Evolutionary conservation across 495 filamentous ascomycete genomes (phyloP), one percentile per base, ranked within the genome.

Genomic region (Aspergillus kassunensis): DNA sequence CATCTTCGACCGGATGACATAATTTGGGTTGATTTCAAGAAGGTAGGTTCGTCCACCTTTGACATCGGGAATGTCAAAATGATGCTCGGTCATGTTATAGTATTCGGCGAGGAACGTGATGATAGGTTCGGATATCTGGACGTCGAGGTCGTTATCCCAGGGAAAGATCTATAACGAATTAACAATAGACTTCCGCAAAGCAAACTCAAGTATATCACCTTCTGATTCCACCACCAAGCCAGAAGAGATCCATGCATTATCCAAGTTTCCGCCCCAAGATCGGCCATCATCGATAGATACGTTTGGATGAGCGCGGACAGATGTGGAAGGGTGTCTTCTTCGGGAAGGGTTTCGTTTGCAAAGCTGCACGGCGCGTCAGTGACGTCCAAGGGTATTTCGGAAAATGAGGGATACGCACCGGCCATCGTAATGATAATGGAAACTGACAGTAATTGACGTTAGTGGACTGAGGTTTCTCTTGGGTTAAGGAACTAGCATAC

Each of bases 221-320:
- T 76, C 43, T 74, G 72, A 60, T 82, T 84, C 81, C 81, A 84
- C 76, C 77, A 84, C 80, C 81, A 83, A 19, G 79, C 75, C 23
- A 84, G 64, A 42, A 84, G 70, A 2, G 76, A 76, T 18, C 81
- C 81, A 52, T 84, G 81, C 75, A 83, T 83, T 34, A 84, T 78
- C 81, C 81, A 84, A 31, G 80, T 84, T 56, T 82, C 78, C 6
- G 74, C 76, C 10, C 76, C 77, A 27, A 84, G 65, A 21, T 75
- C 71, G 24, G 66, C 58, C 80, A 83, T 83, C 9, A 76, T 78
- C 3, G 65, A 63, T 9, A 83, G 61, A 47, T 83, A 83, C 11
- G 80, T 78, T 56, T 74, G 76, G 54, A 81, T 72, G 12, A 83
- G 67, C n/a, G 65, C 64, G 24, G 69, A 73, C 9, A 84, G 67